Evolutionary conservation across 768 basidiomycete species (phyloP), one percentile per base, ranked within the genome.

Genomic region (Neoboletus subvelutipes): DNA sequence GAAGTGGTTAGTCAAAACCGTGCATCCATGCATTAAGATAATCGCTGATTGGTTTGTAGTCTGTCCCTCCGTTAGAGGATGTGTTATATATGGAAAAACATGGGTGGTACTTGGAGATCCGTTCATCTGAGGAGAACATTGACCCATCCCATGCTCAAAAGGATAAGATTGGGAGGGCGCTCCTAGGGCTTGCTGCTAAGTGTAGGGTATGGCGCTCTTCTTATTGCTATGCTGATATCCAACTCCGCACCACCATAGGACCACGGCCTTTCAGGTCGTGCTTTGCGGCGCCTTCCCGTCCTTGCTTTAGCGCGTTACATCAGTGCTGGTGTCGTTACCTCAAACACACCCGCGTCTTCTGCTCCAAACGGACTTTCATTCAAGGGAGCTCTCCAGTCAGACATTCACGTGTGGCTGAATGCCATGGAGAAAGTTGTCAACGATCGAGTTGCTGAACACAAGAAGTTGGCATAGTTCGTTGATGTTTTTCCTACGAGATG

Each of bases 211-310:
- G 87, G 28, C n/a, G 29, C 10, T 47, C 42, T 49, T 40, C 29
- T 52, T 45, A 31, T 49, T 34, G n/a, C n/a, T 48, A 12, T 47
- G 53, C 13, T 49, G 42, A 20, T 39, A 48, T 39, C 36, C 20
- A 58, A 59, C 29, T 45, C n/a, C 22, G 12, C 34, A 18, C 20
- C 17, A 24, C 8, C 33, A 26, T 53, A 90, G 88, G 70, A 71
- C 18, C 86, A 93, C 69, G 82, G 82, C n/a, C 85, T 98, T 80
- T 97, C 95, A 17, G 97, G 97, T 15, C 87, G 97, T 36, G 87
- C 92, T 1, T 80, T 99, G 13, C 85, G 97, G 13, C 85, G 94
- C 8, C 78, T 99, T n/a, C 97, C 97, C 4, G 93, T 98, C 45
- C 83, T 98, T 20, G 92, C 95, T 2, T 84, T 97, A 45, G 92